Percentiles rank a stretch among this genome's conserved stretches.
phyloP scores from a whole-genome alignment of 495 filamentous ascomycete species.

The Hypoxylon rickii region DNA sequence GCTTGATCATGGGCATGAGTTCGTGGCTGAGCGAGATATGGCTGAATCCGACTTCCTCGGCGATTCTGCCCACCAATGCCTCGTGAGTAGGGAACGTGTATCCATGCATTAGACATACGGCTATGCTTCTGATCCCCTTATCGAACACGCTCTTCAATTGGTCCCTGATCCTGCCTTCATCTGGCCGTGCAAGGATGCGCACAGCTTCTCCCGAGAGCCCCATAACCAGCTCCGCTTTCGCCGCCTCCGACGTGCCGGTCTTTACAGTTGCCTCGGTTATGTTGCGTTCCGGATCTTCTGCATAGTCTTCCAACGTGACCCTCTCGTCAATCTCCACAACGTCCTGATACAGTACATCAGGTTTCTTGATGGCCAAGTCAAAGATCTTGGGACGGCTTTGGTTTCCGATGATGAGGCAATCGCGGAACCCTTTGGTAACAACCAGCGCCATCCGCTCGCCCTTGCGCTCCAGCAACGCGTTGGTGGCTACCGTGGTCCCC shows the following conservation, averaged over 20 bases:
- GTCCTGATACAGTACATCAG: conserved; percentile 74
- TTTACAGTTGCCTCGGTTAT: conserved; percentile 54
- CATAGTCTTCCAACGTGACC: conserved; percentile 86
- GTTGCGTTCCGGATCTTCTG: conserved; percentile 72
- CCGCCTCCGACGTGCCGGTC: conserved; percentile 50
- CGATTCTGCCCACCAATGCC: conserved; percentile 67
- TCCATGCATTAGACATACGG: conserved; percentile 79
- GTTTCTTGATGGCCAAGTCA: conserved; percentile 77
- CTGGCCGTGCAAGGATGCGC: conserved; percentile 65
- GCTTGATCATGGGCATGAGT: conserved; percentile 94
- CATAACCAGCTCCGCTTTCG: conserved; percentile 60
- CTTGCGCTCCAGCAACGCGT: conserved; percentile 89
- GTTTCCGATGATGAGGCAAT: conserved; percentile 87
- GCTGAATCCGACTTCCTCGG: conserved; percentile 71
- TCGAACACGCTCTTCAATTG: conserved; percentile 65
- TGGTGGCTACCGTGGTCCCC: conserved; percentile 90
- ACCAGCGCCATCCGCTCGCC: conserved; percentile 90
- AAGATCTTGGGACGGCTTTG: conserved; percentile 85
- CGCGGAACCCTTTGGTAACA: conserved; percentile 90
- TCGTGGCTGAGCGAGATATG: conserved; percentile 76
- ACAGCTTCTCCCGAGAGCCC: conserved; percentile 74
- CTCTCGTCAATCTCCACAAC: conserved; percentile 83
- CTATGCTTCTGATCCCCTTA: conserved; percentile 68
- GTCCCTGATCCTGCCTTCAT: conserved; percentile 53
- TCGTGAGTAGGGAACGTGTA: conserved; percentile 83